Conservation (phyloP, 805 yeast species). For the Komagataella pseudopastoris region DNA sequence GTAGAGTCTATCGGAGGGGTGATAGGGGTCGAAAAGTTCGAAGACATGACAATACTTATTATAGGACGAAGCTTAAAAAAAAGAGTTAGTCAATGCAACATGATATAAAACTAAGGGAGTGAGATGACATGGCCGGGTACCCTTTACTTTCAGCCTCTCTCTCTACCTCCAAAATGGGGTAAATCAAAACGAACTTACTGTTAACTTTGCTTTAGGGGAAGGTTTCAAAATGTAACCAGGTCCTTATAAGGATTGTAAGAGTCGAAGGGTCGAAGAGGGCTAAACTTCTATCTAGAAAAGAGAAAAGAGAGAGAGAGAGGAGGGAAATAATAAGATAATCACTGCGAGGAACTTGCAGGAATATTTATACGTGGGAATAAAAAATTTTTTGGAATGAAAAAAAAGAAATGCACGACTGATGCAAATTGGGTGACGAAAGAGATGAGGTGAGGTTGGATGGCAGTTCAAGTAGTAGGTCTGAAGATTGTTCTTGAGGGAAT, state of each 20-base stretch:
- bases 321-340: not conserved
- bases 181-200: not conserved
- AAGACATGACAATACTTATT: constrained; percentile 15
- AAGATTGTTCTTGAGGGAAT: not conserved
- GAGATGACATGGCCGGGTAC: not conserved
- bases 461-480: not conserved
- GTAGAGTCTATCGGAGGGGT: constrained; percentile 81
- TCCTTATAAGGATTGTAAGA: not conserved
- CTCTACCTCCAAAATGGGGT: not conserved
- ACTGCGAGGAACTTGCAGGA: not conserved
- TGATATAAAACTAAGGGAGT: not conserved
- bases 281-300: constrained; percentile 1
- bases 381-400: not conserved
- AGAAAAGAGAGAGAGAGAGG: constrained; percentile 3
- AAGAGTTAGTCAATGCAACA: not conserved
- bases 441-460: not conserved
- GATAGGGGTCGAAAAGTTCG: constrained; percentile 62
- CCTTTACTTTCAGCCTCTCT: not conserved
- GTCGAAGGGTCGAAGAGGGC: not conserved
- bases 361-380: not conserved
- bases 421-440: not conserved
- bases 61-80: not conserved
- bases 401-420: not conserved
- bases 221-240: not conserved
- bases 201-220: not conserved